Percentiles rank a stretch among this genome's conserved stretches.
Evolutionary conservation across 768 basidiomycete species (phyloP).

Genomic region (Gautieria morchelliformis): DNA sequence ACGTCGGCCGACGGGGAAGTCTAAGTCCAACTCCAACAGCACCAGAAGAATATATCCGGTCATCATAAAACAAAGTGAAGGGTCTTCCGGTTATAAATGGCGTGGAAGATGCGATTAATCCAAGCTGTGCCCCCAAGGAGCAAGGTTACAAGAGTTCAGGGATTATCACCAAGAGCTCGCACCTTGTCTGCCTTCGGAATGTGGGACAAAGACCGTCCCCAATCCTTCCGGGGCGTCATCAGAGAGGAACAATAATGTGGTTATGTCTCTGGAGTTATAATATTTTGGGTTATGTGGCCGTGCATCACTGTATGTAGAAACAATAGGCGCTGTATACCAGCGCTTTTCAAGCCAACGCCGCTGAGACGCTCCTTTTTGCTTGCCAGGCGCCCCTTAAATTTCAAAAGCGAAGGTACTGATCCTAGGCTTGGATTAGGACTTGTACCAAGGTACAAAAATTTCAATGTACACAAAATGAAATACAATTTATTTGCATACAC

Average conservation of each 20-base stretch:
- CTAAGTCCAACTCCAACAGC: conserved; percentile 58
- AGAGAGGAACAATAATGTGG: conserved; percentile 42
- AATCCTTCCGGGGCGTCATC: conserved; percentile 49
- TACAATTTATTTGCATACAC: no score
- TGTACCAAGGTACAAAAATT: no score
- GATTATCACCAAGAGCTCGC: not conserved
- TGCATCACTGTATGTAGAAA: no score
- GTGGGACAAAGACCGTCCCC: conserved; percentile 27
- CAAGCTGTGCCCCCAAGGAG: conserved; percentile 34
- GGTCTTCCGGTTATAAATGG: conserved; percentile 72
- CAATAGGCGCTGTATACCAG: no score
- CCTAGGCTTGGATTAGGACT: no score
- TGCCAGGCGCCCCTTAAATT: no score
- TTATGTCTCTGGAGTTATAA: conserved; percentile 10
- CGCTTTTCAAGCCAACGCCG: no score
- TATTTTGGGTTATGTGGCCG: not conserved
- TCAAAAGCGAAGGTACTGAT: no score
- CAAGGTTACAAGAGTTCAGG: not conserved
- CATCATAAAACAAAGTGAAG: conserved; percentile 56
- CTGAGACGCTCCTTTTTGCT: no score
- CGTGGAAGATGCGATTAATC: conserved; percentile 62
- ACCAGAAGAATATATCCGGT: conserved; percentile 46
- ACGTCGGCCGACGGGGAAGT: conserved; percentile 9
- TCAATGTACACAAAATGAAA: no score
- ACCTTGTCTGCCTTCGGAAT: conserved; percentile 42